phyloP scores from a whole-genome alignment of 139 green algal species.

The Desmodesmus armatus region DNA sequence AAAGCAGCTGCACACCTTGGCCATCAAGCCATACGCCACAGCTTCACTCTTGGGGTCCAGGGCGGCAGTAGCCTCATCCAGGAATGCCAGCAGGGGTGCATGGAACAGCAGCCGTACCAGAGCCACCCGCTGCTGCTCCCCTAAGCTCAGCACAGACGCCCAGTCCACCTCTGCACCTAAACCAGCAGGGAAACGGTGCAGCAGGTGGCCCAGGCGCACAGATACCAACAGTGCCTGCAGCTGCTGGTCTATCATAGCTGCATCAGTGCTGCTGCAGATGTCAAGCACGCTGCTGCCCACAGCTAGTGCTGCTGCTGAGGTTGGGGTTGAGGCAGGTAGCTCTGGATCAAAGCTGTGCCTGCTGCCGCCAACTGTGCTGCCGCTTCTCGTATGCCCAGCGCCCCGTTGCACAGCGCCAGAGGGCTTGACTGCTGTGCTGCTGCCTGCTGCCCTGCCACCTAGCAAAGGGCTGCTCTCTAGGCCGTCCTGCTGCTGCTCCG shows the following conservation, averaged over 20 bases:
- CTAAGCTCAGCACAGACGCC: slow-evolving; percentile 69
- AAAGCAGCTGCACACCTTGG: slow-evolving; percentile 59
- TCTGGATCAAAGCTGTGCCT: too few relatives aligned
- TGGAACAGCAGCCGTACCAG: slow-evolving; percentile 63
- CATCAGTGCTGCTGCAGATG: neutral
- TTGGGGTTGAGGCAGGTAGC: neutral
- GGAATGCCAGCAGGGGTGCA: slow-evolving; percentile 57
- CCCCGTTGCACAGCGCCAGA: neutral
- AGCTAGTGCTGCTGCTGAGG: neutral
- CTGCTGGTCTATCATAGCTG: neutral
- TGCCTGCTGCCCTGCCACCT: neutral
- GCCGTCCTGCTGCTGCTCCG: neutral
- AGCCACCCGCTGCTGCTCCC: slow-evolving; percentile 90
- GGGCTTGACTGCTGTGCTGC: neutral
- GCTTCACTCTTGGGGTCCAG: slow-evolving; percentile 74
- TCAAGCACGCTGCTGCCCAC: neutral
- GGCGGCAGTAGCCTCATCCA: slow-evolving; percentile 83
- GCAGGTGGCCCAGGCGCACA: slow-evolving; percentile 54
- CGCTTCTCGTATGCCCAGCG: neutral
- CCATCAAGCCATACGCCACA: slow-evolving; percentile 67
- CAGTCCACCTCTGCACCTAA: slow-evolving; percentile 80
- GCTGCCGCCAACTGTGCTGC: neutral
- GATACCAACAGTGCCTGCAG: slow-evolving; percentile 1
- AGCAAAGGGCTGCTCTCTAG: neutral
- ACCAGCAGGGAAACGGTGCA: slow-evolving; percentile 66